These are phyloP conservation scores for Staphylotrichum longicolle DNA, from an alignment of 495 filamentous ascomycete genomes.

Conservation along the genomic window DNA sequence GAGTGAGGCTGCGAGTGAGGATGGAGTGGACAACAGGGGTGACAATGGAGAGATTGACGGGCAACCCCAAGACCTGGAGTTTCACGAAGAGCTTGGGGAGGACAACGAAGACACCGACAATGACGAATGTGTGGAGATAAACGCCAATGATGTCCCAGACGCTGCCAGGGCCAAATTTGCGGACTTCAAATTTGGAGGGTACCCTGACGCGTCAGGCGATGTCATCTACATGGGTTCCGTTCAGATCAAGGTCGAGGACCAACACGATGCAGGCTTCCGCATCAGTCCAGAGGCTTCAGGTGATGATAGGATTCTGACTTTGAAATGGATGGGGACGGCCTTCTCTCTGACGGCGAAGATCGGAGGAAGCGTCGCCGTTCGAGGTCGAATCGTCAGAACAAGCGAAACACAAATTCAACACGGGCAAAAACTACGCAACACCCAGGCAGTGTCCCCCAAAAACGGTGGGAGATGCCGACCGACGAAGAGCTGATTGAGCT, in stretches of 20 bases:
- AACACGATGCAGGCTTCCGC: too few species aligned
- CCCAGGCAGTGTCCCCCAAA: too few species aligned
- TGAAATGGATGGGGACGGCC: not conserved
- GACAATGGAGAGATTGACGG: too few species aligned
- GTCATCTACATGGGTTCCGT: not conserved
- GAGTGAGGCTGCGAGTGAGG: too few species aligned
- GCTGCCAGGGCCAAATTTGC: slow-evolving; percentile 1
- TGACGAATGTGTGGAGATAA: not conserved
- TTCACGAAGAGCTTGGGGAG: not conserved
- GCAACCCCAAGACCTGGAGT: too few species aligned
- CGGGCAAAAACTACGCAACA: too few species aligned
- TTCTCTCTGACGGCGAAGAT: not conserved
- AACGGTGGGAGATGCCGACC: not conserved
- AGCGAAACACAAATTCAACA: not conserved
- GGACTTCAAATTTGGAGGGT: not conserved
- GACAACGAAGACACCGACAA: not conserved
- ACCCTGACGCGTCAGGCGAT: not conserved
- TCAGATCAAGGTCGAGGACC: not conserved
- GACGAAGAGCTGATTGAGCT: not conserved
- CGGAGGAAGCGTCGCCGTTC: not conserved
- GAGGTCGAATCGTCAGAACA: not conserved
- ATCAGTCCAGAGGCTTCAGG: too few species aligned
- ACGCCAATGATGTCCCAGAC: not conserved
- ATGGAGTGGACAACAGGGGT: too few species aligned
- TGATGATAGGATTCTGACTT: slow-evolving; percentile 5